phyloP scores from a whole-genome alignment of 208 protist species.

The Trichomonas vaginalis region DNA sequence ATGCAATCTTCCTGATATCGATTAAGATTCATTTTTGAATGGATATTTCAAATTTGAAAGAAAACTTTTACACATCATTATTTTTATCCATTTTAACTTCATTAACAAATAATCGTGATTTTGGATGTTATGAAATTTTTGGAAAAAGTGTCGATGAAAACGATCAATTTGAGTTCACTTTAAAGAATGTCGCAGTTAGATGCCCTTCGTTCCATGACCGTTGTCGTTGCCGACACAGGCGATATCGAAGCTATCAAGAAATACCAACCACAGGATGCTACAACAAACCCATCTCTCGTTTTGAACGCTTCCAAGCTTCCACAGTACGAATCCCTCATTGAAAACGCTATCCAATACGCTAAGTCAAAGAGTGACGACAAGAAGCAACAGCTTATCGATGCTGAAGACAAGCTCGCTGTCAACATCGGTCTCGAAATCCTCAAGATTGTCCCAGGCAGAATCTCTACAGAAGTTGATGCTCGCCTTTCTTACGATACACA shows the following conservation, averaged over 20 bases:
- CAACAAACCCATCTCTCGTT: constrained; percentile 25
- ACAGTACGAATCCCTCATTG: constrained; percentile 16
- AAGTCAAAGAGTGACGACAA: background rate
- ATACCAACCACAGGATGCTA: constrained; percentile 27
- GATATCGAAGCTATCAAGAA: constrained; percentile 27
- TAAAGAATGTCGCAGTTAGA: background rate
- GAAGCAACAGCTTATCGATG: constrained; percentile 15
- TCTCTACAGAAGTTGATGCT: constrained; percentile 36
- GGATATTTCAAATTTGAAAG: too few relatives aligned
- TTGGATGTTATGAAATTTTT: background rate
- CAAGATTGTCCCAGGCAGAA: constrained; percentile 28
- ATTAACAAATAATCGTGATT: background rate
- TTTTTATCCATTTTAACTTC: background rate
- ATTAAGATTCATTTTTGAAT: too few relatives aligned
- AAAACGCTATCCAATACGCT: background rate
- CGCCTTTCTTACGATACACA: constrained; percentile 36
- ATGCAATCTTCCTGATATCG: too few relatives aligned
- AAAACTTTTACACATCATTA: background rate
- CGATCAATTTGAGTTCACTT: background rate
- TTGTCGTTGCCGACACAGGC: constrained; percentile 31
- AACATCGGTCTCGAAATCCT: constrained; percentile 37
- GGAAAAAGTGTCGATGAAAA: background rate
- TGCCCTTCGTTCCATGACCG: background rate
- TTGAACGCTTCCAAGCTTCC: constrained; percentile 8
- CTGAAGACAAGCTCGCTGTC: constrained; percentile 40